Evolutionary conservation across 2,329 filamentous ascomycete genomes (phyloP).

Genomic region (Teratosphaeria epicoccoides): DNA sequence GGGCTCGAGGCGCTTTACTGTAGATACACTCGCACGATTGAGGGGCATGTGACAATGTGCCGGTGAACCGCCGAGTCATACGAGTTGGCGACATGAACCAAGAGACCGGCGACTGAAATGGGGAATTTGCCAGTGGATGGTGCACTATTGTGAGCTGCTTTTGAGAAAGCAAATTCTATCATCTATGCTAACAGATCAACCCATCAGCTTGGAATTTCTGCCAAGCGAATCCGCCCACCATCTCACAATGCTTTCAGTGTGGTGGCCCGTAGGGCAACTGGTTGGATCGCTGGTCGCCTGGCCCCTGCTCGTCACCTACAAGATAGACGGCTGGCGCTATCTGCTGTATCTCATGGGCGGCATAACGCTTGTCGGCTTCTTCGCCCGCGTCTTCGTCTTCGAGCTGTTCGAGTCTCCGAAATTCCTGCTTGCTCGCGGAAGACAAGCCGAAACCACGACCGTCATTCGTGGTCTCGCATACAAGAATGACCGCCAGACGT

Average conservation of each 20-base stretch:
- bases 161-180: too few species aligned
- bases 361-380: constrained; percentile 65
- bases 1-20: too few species aligned
- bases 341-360: constrained; percentile 61
- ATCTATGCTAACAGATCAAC: background rate
- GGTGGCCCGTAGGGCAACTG: constrained; percentile 78
- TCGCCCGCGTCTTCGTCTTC: constrained; percentile 69
- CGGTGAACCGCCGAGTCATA: too few species aligned
- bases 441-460: constrained; percentile 67
- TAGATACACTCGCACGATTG: too few species aligned
- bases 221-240: constrained; percentile 55
- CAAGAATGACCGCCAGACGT: constrained; percentile 51
- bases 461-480: constrained; percentile 69
- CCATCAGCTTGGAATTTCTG: constrained; percentile 55
- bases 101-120: too few species aligned
- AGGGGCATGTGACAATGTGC: too few species aligned
- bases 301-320: constrained; percentile 24
- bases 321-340: constrained; percentile 60
- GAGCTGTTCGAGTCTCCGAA: constrained; percentile 78
- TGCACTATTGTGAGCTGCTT: constrained; percentile 58
- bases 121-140: constrained; percentile 73
- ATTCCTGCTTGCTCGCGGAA: constrained; percentile 64
- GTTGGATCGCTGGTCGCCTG: constrained; percentile 47
- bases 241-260: constrained; percentile 72
- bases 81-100: too few species aligned